These are phyloP conservation scores for Ceratobasidium sp. DNA, from an alignment of 1,284 basidiomycete genomes.

Conservation along the genomic window DNA sequence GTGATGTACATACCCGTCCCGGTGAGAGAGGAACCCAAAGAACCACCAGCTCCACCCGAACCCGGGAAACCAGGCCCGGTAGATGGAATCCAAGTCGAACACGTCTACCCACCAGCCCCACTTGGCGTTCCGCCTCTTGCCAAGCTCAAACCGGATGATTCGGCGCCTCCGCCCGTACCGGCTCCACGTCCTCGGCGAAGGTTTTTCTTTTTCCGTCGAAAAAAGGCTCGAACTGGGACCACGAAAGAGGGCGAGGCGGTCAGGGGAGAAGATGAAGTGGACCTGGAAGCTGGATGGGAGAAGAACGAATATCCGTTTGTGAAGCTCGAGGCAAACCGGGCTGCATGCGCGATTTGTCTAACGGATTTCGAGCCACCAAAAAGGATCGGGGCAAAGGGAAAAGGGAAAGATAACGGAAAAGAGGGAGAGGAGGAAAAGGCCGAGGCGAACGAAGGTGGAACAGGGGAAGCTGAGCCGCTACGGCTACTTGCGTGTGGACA, in stretches of 20 bases:
- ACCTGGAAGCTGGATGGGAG: constrained; percentile 65
- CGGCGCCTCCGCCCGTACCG: constrained; percentile 46
- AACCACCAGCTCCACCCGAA: constrained; percentile 1
- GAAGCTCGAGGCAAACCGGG: constrained; percentile 78
- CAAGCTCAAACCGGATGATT: constrained; percentile 59
- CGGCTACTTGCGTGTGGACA: constrained; percentile 78
- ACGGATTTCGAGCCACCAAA: constrained; percentile 83
- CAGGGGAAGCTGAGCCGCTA: constrained; percentile 77
- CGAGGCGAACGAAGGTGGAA: constrained; percentile 62
- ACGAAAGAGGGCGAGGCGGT: constrained; percentile 48
- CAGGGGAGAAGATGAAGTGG: constrained; percentile 54
- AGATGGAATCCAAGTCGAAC: constrained; percentile 55
- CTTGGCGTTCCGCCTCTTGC: constrained; percentile 43
- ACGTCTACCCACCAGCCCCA: constrained; percentile 39
- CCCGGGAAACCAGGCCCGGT: background rate
- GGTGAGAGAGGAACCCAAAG: background rate
- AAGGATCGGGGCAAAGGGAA: constrained; percentile 51
- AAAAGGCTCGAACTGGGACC: constrained; percentile 49
- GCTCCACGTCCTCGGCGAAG: constrained; percentile 50
- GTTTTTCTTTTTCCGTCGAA: constrained; percentile 47
- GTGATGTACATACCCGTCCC: constrained; percentile 73
- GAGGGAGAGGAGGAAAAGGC: constrained; percentile 53
- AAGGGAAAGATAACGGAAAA: constrained; percentile 51
- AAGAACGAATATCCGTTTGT: constrained; percentile 69
- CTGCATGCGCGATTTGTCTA: constrained; percentile 82